Conservation (phyloP, 2,329 filamentous ascomycete genomes). For the Diplodia intermedia region DNA sequence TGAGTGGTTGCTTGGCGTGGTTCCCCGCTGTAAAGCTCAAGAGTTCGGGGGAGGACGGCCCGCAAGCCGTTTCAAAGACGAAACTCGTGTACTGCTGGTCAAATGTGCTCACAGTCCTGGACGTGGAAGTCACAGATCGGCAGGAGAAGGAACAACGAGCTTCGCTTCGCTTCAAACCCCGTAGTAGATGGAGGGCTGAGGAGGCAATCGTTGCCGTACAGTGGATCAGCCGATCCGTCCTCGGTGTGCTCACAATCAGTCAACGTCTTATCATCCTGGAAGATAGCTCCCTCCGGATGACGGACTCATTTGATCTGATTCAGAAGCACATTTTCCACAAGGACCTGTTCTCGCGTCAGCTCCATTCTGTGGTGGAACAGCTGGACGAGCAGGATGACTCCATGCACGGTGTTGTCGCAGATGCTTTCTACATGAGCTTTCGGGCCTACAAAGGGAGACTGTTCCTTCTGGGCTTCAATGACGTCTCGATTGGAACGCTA, state of each 20-base stretch:
- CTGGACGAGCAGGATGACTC: conserved; percentile 84
- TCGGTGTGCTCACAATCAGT: conserved; percentile 91
- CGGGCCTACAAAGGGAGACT: conserved; percentile 92
- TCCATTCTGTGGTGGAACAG: conserved; percentile 84
- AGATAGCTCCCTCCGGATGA: conserved; percentile 86
- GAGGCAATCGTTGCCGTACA: conserved; percentile 96
- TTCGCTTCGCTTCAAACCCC: conserved; percentile 77
- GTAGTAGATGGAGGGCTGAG: conserved; percentile 90
- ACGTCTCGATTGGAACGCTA: conserved; percentile 85
- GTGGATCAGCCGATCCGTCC: conserved; percentile 92
- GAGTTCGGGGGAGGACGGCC: conserved; percentile 69
- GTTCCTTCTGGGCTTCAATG: conserved; percentile 92
- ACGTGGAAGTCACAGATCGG: conserved; percentile 74
- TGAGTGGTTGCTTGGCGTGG: conserved; percentile 95
- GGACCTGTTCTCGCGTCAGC: conserved; percentile 87
- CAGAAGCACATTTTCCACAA: conserved; percentile 91
- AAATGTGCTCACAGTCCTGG: conserved; percentile 91
- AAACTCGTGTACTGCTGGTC: conserved; percentile 99
- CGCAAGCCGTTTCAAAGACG: conserved; percentile 74
- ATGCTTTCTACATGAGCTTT: conserved; percentile 98
- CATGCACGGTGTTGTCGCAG: conserved; percentile 94
- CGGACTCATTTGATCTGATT: conserved; percentile 90
- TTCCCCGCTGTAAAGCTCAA: conserved; percentile 96
- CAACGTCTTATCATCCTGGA: conserved; percentile 93
- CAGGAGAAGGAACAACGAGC: conserved; percentile 79